phyloP scores from a whole-genome alignment of 2,329 filamentous ascomycete genomes.

The Monosporascus cannonballus region DNA sequence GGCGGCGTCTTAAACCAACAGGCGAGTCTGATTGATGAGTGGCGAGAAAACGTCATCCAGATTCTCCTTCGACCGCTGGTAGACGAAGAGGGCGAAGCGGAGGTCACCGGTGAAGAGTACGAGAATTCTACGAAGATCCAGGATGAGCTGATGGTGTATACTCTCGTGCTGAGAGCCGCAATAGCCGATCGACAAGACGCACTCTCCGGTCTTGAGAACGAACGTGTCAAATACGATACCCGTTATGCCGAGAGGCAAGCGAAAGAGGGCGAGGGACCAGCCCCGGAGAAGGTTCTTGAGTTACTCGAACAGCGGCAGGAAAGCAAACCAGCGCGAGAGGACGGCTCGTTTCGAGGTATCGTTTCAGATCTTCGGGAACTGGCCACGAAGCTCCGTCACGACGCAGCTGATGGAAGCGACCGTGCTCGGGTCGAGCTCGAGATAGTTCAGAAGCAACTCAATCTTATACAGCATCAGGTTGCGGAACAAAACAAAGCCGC shows the following conservation, averaged over 20 bases:
- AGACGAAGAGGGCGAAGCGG: conserved; percentile 68
- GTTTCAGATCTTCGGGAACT: conserved; percentile 65
- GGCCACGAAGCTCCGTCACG: conserved; percentile 51
- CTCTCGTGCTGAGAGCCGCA: conserved; percentile 67
- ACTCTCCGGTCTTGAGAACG: conserved; percentile 71
- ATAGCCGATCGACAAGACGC: conserved; percentile 74
- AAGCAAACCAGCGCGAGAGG: conserved; percentile 41
- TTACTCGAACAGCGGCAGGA: conserved; percentile 42
- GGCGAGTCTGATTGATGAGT: conserved; percentile 63
- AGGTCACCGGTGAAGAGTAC: conserved; percentile 85
- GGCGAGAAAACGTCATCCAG: conserved; percentile 67
- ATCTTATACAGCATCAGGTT: conserved; percentile 49
- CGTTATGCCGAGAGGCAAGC: conserved; percentile 56
- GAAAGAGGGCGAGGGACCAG: conserved; percentile 59
- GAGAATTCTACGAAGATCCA: conserved; percentile 81
- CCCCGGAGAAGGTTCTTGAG: conserved; percentile 55
- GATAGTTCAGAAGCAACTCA: conserved; percentile 60
- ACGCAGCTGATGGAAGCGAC: conserved; percentile 44
- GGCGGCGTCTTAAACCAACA: conserved; percentile 65
- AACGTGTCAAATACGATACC: conserved; percentile 68
- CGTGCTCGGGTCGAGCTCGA: conserved; percentile 57
- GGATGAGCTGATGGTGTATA: conserved; percentile 83
- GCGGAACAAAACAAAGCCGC: conserved; percentile 45
- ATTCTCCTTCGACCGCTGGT: conserved; percentile 70
- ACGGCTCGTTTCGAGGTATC: conserved; percentile 63